Percentiles rank a stretch among this genome's conserved stretches.
Evolutionary conservation across 345 rosid species (phyloP).

Genomic region (Fremontodendron californicum): DNA sequence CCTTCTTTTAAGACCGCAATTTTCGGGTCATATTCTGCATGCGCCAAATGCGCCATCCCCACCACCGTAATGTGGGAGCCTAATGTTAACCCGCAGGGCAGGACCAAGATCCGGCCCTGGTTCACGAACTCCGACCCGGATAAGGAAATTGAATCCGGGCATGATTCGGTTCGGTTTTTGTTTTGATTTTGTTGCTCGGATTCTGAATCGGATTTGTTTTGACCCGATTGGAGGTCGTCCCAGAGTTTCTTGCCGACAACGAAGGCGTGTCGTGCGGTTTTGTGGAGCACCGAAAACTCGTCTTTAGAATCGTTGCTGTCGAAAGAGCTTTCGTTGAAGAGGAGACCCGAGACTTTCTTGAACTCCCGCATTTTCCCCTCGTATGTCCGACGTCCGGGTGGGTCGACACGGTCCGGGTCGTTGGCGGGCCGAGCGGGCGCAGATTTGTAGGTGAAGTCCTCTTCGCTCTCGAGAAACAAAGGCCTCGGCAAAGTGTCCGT

Average conservation of each 20-base stretch:
- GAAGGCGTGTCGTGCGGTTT: constrained; percentile 53
- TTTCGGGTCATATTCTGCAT: constrained; percentile 48
- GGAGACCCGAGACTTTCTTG: constrained; percentile 44
- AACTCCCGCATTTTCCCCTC: constrained; percentile 27
- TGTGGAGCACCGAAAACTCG: constrained; percentile 55
- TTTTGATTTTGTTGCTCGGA: constrained; percentile 8
- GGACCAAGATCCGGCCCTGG: constrained; percentile 42
- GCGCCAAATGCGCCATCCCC: constrained; percentile 61
- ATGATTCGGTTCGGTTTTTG: constrained; percentile 32
- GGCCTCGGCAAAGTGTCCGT: constrained; percentile 37
- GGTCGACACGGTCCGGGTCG: not conserved
- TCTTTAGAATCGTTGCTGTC: constrained; percentile 30
- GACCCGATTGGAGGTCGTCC: constrained; percentile 45
- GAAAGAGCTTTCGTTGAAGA: constrained; percentile 39
- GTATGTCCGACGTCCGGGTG: not conserved
- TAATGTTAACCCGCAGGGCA: constrained; percentile 58
- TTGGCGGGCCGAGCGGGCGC: constrained; percentile 13
- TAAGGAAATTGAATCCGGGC: constrained; percentile 51
- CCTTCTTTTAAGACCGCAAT: constrained; percentile 41
- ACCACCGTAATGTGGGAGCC: constrained; percentile 62
- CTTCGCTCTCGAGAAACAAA: constrained; percentile 21
- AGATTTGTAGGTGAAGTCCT: not conserved
- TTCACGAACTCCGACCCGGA: constrained; percentile 51
- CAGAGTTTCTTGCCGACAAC: constrained; percentile 53
- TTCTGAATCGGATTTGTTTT: constrained; percentile 1